A percentile compares a stretch with the other conserved stretches of the same genome.
Evolutionary conservation across 306 rosid species (phyloP).

Genomic region (Glycine soja): DNA sequence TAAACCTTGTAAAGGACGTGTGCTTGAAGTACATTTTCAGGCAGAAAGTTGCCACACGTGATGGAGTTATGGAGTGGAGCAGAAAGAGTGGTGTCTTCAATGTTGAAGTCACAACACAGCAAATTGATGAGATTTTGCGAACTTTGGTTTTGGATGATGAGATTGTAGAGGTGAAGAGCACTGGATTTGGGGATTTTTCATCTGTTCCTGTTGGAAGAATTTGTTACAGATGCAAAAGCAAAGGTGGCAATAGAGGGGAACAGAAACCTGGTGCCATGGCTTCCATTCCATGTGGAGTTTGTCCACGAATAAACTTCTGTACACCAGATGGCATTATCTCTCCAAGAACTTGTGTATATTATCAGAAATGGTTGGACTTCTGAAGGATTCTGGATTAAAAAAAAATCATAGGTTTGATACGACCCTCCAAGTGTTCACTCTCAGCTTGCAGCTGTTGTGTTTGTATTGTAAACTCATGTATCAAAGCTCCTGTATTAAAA

Average conservation of each 20-base stretch:
- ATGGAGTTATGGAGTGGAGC: constrained; percentile 53
- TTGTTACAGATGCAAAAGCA: constrained; percentile 68
- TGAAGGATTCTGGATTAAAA: constrained; percentile 37
- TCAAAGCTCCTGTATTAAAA: constrained; percentile 18
- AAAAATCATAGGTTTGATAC: neutral
- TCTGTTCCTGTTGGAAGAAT: constrained; percentile 60
- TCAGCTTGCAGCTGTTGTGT: neutral
- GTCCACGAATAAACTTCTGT: constrained; percentile 68
- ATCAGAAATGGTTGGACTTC: constrained; percentile 73
- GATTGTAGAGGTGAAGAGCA: constrained; percentile 66
- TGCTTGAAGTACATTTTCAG: constrained; percentile 52
- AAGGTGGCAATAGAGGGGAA: constrained; percentile 57
- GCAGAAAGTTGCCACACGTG: constrained; percentile 61
- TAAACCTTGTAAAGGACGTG: constrained; percentile 50
- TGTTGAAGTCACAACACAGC: constrained; percentile 51
- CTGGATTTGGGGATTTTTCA: constrained; percentile 68
- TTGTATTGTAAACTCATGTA: neutral
- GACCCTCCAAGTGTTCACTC: neutral
- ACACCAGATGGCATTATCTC: constrained; percentile 74
- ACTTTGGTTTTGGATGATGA: constrained; percentile 71
- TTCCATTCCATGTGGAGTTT: constrained; percentile 81
- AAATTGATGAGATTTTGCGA: constrained; percentile 64
- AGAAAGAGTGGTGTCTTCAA: constrained; percentile 44
- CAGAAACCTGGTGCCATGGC: constrained; percentile 58
- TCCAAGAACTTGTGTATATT: constrained; percentile 71